Percentiles rank a stretch among this genome's conserved stretches.
These are phyloP conservation scores for Lavandula angustifolia DNA, from an alignment of 257 asterid species.

Conservation along the genomic window DNA sequence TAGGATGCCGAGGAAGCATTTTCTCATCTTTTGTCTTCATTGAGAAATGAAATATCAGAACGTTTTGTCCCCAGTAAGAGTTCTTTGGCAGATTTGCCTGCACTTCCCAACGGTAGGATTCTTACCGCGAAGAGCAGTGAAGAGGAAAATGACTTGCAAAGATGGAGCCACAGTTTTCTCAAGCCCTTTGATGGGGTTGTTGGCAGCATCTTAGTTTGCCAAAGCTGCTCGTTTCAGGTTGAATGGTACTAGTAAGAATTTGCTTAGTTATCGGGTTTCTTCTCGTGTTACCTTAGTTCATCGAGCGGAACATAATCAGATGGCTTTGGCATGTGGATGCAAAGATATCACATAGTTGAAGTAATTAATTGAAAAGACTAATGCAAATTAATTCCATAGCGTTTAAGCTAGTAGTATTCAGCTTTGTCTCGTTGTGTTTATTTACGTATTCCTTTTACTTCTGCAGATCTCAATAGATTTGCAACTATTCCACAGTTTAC, in stretches of 20 bases:
- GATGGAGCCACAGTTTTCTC: constrained; percentile 71
- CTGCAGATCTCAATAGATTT: constrained; percentile 80
- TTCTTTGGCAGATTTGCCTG: constrained; percentile 63
- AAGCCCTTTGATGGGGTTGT: constrained; percentile 91
- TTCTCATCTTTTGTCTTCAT: constrained; percentile 67
- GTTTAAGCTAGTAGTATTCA: background rate
- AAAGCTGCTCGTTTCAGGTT: constrained; percentile 94
- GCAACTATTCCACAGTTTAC: constrained; percentile 79
- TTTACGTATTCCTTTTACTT: constrained; percentile 23
- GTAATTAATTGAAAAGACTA: background rate
- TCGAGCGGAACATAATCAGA: constrained; percentile 3
- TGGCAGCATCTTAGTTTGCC: constrained; percentile 74
- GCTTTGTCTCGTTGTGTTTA: background rate
- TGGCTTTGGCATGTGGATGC: background rate
- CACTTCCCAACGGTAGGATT: constrained; percentile 51
- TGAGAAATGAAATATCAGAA: constrained; percentile 79
- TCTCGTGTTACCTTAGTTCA: constrained; percentile 6
- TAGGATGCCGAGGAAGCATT: constrained; percentile 99
- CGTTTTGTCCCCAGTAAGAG: constrained; percentile 46
- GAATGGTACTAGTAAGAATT: constrained; percentile 64
- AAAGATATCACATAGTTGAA: background rate
- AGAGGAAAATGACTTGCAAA: constrained; percentile 54
- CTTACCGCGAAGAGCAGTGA: constrained; percentile 33
- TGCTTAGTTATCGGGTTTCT: constrained; percentile 15
- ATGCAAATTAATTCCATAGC: background rate